phyloP scores from a whole-genome alignment of 2,329 filamentous ascomycete species.

The Tolypocladium endophyticum region DNA sequence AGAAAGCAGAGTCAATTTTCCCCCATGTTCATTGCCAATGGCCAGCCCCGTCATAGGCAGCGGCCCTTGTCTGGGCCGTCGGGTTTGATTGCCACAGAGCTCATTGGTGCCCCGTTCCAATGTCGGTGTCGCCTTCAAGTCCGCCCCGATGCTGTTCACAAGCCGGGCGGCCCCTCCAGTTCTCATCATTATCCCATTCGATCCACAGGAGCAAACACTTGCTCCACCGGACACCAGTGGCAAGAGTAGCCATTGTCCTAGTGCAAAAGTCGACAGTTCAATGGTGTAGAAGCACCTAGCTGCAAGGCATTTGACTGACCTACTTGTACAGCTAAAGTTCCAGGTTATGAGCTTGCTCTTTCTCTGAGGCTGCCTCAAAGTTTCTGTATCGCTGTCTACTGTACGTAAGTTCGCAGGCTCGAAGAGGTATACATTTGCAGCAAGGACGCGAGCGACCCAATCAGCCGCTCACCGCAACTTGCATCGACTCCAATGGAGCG shows the following conservation, averaged over 20 bases:
- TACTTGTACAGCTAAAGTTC: no score
- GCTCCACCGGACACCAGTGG: not conserved
- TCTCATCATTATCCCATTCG: not conserved
- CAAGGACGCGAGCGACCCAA: not conserved
- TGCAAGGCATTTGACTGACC: no score
- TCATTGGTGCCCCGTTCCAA: not conserved
- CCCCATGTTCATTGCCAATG: not conserved
- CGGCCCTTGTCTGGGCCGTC: not conserved
- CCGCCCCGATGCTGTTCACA: not conserved
- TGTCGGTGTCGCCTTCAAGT: not conserved
- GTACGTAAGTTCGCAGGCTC: not conserved
- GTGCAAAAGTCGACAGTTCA: no score
- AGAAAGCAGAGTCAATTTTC: not conserved
- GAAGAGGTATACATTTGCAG: not conserved
- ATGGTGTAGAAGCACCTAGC: no score
- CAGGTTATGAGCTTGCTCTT: no score
- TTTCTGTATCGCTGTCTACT: no score
- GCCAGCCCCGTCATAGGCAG: no score
- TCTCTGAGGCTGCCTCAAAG: no score
- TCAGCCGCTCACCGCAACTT: not conserved
- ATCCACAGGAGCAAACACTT: not conserved
- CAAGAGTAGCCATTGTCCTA: no score
- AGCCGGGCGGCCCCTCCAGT: not conserved
- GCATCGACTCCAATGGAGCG: not conserved
- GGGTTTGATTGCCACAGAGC: not conserved